These are phyloP conservation scores for Lagerstroemia speciosa DNA, from an alignment of 345 rosid species.

Conservation along the genomic window DNA sequence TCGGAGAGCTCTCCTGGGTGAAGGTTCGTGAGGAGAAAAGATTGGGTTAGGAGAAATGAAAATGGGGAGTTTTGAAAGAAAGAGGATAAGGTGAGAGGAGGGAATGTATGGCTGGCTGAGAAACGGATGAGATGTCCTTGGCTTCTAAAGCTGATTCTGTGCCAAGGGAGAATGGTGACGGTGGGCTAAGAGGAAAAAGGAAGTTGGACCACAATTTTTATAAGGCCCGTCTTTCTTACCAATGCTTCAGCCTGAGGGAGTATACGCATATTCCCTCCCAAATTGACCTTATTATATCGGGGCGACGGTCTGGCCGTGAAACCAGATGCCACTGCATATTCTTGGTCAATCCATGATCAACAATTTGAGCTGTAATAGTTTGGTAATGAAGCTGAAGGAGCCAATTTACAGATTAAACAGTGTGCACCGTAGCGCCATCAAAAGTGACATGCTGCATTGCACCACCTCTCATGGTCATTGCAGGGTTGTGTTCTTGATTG, in stretches of 20 bases:
- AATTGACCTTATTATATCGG: too few species aligned
- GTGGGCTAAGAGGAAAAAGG: background rate
- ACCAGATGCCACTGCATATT: too few species aligned
- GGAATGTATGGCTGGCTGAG: slow-evolving; percentile 6
- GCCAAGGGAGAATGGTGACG: background rate
- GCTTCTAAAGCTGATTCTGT: too few species aligned
- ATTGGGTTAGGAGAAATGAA: background rate
- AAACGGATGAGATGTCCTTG: slow-evolving; percentile 4
- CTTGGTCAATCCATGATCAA: too few species aligned
- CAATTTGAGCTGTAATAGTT: background rate
- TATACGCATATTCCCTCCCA: too few species aligned
- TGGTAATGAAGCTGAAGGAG: background rate
- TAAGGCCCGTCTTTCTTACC: too few species aligned
- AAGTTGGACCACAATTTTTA: background rate
- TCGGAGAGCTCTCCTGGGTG: background rate
- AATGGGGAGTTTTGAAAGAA: background rate
- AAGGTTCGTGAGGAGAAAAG: background rate
- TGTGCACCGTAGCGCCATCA: background rate
- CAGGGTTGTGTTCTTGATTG: background rate
- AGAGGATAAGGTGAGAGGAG: slow-evolving; percentile 7
- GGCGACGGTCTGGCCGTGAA: background rate
- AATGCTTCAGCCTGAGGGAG: too few species aligned
- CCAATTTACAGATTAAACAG: background rate
- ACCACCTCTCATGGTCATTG: background rate
- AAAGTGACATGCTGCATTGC: background rate